phyloP scores from a whole-genome alignment of 2,329 filamentous ascomycete species.

The Biscogniauxia mediterranea region DNA sequence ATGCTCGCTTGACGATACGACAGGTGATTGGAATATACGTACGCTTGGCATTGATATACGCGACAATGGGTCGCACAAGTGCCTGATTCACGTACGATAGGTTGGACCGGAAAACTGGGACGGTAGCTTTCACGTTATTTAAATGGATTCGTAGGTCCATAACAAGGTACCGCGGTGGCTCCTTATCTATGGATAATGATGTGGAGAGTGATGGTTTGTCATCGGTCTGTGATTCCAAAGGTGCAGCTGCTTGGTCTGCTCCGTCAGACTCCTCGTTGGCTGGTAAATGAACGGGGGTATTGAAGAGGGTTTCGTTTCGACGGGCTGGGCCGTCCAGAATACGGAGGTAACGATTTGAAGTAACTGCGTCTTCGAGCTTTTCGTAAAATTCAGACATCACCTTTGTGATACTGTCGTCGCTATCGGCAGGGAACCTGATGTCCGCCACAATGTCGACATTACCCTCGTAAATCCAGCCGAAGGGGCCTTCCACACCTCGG shows the following conservation, averaged over 20 bases:
- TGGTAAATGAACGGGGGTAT: conserved; percentile 17
- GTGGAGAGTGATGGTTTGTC: conserved; percentile 5
- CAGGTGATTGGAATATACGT: conserved; percentile 96
- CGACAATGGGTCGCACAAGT: conserved; percentile 90
- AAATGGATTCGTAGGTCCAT: conserved; percentile 95
- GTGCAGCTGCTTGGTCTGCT: conserved; percentile 7
- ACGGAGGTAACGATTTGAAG: conserved; percentile 65
- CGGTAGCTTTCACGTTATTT: conserved; percentile 89
- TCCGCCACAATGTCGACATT: conserved; percentile 96
- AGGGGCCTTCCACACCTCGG: conserved; percentile 85
- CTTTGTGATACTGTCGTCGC: conserved; percentile 84
- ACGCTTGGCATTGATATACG: conserved; percentile 93
- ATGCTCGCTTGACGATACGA: conserved; percentile 83
- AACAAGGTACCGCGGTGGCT: conserved; percentile 77
- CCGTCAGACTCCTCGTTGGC: conserved; percentile 15
- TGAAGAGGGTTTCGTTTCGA: conserved; percentile 24
- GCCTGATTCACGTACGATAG: conserved; percentile 96
- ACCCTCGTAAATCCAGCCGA: conserved; percentile 97
- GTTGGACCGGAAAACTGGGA: conserved; percentile 88
- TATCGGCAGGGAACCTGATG: conserved; percentile 87
- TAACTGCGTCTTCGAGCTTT: conserved; percentile 88
- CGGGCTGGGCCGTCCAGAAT: conserved; percentile 51
- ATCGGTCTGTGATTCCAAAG: conserved; percentile 5
- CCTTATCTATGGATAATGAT: conserved; percentile 33
- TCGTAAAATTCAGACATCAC: conserved; percentile 98